phyloP scores from a whole-genome alignment of 768 basidiomycete species.

The Cantharellus anzutake region DNA sequence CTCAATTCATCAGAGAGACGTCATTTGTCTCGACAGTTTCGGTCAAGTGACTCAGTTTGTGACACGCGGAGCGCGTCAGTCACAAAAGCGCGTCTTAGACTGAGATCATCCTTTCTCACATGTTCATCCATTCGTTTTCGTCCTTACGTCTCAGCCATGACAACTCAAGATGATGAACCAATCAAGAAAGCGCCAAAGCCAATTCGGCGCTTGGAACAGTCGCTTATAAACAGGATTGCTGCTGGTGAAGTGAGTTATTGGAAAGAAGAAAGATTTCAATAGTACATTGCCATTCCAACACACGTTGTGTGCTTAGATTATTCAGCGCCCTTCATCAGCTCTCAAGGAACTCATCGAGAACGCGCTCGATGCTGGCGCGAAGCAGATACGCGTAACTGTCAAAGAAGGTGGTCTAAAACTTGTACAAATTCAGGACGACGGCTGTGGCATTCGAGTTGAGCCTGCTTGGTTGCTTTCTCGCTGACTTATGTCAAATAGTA shows the following conservation, averaged over 20 bases:
- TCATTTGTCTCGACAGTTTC: no score
- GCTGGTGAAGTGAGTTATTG: constrained; percentile 28
- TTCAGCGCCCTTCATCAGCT: constrained; percentile 81
- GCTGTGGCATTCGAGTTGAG: constrained; percentile 78
- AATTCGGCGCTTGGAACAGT: constrained; percentile 60
- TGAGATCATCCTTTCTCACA: no score
- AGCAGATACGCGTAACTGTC: constrained; percentile 66
- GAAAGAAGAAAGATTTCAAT: background rate
- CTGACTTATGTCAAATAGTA: background rate
- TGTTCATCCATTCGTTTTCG: no score
- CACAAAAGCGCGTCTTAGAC: background rate
- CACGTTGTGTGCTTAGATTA: constrained; percentile 32
- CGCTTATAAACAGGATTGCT: constrained; percentile 82
- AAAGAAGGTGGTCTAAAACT: constrained; percentile 94
- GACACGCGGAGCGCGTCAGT: background rate
- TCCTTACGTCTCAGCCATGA: background rate
- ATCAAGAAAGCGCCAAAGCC: constrained; percentile 13
- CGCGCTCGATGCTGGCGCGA: constrained; percentile 80
- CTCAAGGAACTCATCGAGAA: constrained; percentile 95
- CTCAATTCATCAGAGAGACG: no score
- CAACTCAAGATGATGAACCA: background rate
- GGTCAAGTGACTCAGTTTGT: no score
- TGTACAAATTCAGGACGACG: constrained; percentile 92
- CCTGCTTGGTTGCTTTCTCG: background rate
- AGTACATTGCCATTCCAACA: background rate